Percentiles rank a stretch among this genome's conserved stretches.
phyloP scores from a whole-genome alignment of 2,329 filamentous ascomycete genomes.

The Didymella keratinophila region DNA sequence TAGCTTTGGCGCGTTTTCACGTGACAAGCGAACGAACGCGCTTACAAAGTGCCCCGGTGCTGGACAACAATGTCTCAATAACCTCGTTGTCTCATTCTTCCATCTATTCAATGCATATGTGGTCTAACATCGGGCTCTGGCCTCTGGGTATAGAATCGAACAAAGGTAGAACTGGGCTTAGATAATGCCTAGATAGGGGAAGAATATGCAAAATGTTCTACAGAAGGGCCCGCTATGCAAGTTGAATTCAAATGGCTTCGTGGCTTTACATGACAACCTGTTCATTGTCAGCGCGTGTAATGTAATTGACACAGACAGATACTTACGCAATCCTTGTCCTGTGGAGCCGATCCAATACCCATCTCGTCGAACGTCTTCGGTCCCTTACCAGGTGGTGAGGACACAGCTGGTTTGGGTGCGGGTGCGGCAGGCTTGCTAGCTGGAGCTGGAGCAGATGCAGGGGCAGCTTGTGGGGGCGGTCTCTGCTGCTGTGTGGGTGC shows the following conservation, averaged over 20 bases:
- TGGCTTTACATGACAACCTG: conserved; percentile 43
- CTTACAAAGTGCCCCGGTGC: not conserved
- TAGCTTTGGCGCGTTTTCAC: conserved; percentile 8
- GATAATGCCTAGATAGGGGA: conserved; percentile 14
- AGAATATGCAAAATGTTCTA: conserved; percentile 22
- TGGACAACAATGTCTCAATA: not conserved
- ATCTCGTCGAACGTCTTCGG: conserved; percentile 98
- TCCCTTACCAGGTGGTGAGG: conserved; percentile 67
- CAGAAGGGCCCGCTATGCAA: conserved; percentile 33
- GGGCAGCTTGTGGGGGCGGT: conserved; percentile 27
- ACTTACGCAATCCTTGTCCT: conserved; percentile 89
- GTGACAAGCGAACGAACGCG: conserved; percentile 1
- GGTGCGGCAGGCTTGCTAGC: conserved; percentile 36
- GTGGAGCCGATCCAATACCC: conserved; percentile 86
- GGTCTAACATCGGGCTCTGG: not conserved
- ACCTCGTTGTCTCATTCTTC: not conserved
- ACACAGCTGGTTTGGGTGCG: conserved; percentile 38
- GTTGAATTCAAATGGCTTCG: conserved; percentile 6
- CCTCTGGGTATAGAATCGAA: conserved; percentile 16
- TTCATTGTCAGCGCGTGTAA: conserved; percentile 16
- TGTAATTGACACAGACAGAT: not conserved
- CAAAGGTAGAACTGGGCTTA: conserved; percentile 23
- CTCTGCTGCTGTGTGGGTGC: conserved; percentile 34
- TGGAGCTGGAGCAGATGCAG: conserved; percentile 20
- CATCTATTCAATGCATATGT: conserved; percentile 7